Base-by-base conservation (phyloP, 768 basidiomycete genomes). In the Leccinellum albellum region DNA sequence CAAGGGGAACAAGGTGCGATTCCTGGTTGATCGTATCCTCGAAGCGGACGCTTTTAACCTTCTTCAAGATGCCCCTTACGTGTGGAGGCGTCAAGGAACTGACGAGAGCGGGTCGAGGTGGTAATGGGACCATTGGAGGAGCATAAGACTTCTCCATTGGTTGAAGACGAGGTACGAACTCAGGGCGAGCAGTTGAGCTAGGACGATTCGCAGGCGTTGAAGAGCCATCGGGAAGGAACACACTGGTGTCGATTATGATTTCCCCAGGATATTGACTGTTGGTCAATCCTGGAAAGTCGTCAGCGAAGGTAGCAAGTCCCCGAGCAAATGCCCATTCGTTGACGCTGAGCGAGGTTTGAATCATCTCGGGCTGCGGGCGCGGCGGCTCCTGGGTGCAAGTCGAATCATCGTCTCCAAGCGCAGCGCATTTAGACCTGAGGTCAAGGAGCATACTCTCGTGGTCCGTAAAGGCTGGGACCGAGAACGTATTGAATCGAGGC, bases 1-100 rank as follows among this genome's bases (percentile, higher is more conserved):
- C 17, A 40, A 52, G n/a, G 42, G 46, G n/a, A 14, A 24, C 46
- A 26, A 29, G 10, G 28, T 29, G 9, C 2, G 29, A 26, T 29
- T 60, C 63, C 14, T 37, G 49, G 53, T 6, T 31, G 33, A 51
- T 33, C 46, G 21, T 9, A 32, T 71, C 71, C 26, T 71, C 70
- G 58, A 77, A 77, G 32, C 76, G 74, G 37, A 77, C 75, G 44
- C 64, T 71, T 68, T 77, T 76, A 57, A 60, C 66, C 58, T 71
- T 73, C 68, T 77, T 77, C 57, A 77, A 64, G 49, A 77, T 77
- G 23, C 76, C 70, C 53, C 68, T 68, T 20, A 72, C 68, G 0
- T 68, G 68, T 7, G 64, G 61, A 46, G 70, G 62, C 29, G 67
- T 74, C 5, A 65, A 67, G 24, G 63, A 67, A 50, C 50, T 65